These are phyloP conservation scores for Lasiosphaeris hirsuta DNA, from an alignment of 495 filamentous ascomycete genomes.

Conservation along the genomic window DNA sequence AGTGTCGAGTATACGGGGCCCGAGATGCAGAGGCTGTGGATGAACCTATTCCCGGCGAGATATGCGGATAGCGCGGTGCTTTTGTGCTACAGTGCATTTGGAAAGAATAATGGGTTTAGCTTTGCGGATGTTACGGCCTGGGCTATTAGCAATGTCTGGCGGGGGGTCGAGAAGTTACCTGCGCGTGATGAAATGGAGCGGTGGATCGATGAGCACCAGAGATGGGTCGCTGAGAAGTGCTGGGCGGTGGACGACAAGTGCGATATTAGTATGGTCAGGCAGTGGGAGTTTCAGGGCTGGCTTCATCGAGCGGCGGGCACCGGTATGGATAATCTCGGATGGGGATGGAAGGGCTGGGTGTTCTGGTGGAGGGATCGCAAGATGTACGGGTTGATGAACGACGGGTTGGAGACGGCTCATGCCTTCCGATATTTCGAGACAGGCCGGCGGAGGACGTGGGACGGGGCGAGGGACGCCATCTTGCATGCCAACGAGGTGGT, in stretches of 20 bases:
- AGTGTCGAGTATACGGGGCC: constrained; percentile 16
- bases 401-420: constrained; percentile 36
- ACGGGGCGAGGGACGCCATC: constrained; percentile 30
- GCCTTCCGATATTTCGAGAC: constrained; percentile 36
- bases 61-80: constrained; percentile 33
- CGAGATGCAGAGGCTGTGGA: constrained; percentile 28
- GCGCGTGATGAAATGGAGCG: constrained; percentile 27
- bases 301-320: constrained; percentile 37
- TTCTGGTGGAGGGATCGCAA: constrained; percentile 35
- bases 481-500: constrained; percentile 29
- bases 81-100: constrained; percentile 25
- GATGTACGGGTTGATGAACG: constrained; percentile 35
- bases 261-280: constrained; percentile 23
- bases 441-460: constrained; percentile 28
- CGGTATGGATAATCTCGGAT: constrained; percentile 40
- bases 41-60: constrained; percentile 38
- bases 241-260: constrained; percentile 15
- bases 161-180: constrained; percentile 27
- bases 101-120: constrained; percentile 34
- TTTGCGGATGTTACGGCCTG: constrained; percentile 35
- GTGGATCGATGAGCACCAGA: constrained; percentile 29
- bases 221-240: constrained; percentile 26
- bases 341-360: constrained; percentile 34
- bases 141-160: constrained; percentile 38
- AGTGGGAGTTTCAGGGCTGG: constrained; percentile 36